Percentiles rank a stretch among this genome's conserved stretches.
Conservation (phyloP, 169 alveolate genomes). For the Plasmodium blacklocki region DNA sequence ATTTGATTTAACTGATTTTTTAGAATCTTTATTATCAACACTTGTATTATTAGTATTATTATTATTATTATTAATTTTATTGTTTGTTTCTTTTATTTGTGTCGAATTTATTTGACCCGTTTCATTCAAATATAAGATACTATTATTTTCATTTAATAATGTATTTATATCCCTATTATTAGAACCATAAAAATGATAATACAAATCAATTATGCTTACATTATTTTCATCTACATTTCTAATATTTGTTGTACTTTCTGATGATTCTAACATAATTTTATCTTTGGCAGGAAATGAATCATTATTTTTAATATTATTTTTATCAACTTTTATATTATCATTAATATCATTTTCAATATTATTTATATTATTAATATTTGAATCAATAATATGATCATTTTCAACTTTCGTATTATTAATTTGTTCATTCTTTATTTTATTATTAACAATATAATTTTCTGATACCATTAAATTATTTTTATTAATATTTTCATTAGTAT, state of each 20-base stretch:
- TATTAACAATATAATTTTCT: too few species aligned
- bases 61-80: not conserved
- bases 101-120: slow-evolving; percentile 36
- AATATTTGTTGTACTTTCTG: not conserved
- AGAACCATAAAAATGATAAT: slow-evolving; percentile 60
- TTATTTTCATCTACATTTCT: slow-evolving; percentile 29
- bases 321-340: not conserved
- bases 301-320: slow-evolving; percentile 1
- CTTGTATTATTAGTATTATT: not conserved
- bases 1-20: not conserved
- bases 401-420: not conserved
- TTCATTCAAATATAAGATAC: slow-evolving; percentile 54
- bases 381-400: not conserved
- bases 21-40: slow-evolving; percentile 3
- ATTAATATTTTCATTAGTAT: too few species aligned
- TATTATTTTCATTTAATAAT: slow-evolving; percentile 54
- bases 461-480: too few species aligned
- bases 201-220: slow-evolving; percentile 55
- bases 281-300: slow-evolving; percentile 35
- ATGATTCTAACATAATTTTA: slow-evolving; percentile 39
- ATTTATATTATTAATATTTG: not conserved
- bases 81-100: slow-evolving; percentile 10
- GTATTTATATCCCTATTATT: slow-evolving; percentile 51
- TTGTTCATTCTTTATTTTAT: too few species aligned
- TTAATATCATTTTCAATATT: slow-evolving; percentile 3